These are phyloP conservation scores for Toxoplasma gondii DNA, from an alignment of 169 alveolate genomes.

Conservation along the genomic window DNA sequence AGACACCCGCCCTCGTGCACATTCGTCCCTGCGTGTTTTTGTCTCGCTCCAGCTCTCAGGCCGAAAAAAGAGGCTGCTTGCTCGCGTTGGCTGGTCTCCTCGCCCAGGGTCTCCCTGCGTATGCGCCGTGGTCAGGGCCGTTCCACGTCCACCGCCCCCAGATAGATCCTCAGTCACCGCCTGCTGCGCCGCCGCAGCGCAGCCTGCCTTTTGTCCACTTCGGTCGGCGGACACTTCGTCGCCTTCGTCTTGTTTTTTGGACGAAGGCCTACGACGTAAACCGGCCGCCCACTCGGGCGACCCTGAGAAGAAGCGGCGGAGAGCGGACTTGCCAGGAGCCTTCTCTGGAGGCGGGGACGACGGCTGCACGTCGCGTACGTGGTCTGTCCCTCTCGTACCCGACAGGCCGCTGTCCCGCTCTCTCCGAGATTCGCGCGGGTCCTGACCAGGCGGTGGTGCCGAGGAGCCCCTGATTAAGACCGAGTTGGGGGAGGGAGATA, in stretches of 20 bases:
- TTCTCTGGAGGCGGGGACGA: neutral
- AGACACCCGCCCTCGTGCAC: too few species aligned
- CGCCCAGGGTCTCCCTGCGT: too few species aligned
- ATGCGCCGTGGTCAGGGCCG: too few species aligned
- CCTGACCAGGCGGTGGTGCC: neutral
- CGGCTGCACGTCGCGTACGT: neutral
- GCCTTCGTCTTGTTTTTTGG: neutral
- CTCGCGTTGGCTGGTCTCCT: too few species aligned
- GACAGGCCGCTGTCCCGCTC: neutral
- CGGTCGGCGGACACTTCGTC: neutral
- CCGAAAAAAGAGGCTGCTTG: too few species aligned
- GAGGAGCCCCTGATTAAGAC: neutral
- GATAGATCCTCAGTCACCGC: too few species aligned
- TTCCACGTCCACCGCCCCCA: too few species aligned
- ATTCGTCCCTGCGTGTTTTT: too few species aligned
- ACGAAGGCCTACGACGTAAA: neutral
- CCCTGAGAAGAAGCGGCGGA: neutral
- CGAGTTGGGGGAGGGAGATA: neutral
- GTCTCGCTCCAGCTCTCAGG: too few species aligned
- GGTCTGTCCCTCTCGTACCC: neutral
- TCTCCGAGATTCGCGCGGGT: neutral
- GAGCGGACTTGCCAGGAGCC: neutral
- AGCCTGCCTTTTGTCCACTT: too few species aligned
- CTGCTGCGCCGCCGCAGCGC: too few species aligned
- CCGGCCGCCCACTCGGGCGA: neutral